Percentiles rank a stretch among this genome's conserved stretches.
phyloP scores from a whole-genome alignment of 805 yeast genomes.

The Ogataea trehalophila region DNA sequence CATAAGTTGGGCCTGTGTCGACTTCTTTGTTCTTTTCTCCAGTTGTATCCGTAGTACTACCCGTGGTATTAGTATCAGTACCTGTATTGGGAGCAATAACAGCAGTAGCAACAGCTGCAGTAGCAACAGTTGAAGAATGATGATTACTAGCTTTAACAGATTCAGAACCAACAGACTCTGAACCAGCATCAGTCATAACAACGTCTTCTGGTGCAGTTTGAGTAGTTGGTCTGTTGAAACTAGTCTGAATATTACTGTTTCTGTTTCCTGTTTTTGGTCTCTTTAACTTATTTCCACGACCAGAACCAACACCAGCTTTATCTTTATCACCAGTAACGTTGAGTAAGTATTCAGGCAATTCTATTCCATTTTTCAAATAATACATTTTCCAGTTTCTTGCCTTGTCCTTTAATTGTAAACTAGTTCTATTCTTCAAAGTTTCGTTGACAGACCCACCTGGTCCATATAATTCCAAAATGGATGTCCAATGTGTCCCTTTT shows the following conservation, averaged over 20 bases:
- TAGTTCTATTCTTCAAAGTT: slow-evolving; percentile 78
- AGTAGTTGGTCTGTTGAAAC: slow-evolving; percentile 4
- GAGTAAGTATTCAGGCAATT: slow-evolving; percentile 73
- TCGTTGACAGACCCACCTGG: slow-evolving; percentile 89
- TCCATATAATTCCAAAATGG: slow-evolving; percentile 84
- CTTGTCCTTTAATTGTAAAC: slow-evolving; percentile 91
- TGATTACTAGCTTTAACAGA: too few species aligned
- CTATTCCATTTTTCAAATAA: slow-evolving; percentile 67
- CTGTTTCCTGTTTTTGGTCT: slow-evolving; percentile 21
- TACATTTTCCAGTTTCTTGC: slow-evolving; percentile 95
- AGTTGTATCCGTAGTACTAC: too few species aligned
- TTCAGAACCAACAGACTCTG: too few species aligned
- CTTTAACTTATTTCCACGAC: slow-evolving; percentile 8
- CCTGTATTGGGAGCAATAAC: too few species aligned
- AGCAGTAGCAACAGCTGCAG: too few species aligned
- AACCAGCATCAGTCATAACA: neutral
- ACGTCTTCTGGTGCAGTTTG: neutral
- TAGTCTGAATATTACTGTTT: slow-evolving; percentile 11
- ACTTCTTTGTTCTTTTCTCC: too few species aligned
- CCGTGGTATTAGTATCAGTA: too few species aligned
- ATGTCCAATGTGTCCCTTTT: slow-evolving; percentile 92
- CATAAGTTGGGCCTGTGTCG: slow-evolving; percentile 15
- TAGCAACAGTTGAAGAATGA: too few species aligned
- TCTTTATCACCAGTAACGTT: slow-evolving; percentile 87
- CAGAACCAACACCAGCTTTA: slow-evolving; percentile 7